Percentiles rank a stretch among this genome's conserved stretches.
These are phyloP conservation scores for Pseudocercospora musae DNA, from an alignment of 2,329 filamentous ascomycete genomes.

Conservation along the genomic window DNA sequence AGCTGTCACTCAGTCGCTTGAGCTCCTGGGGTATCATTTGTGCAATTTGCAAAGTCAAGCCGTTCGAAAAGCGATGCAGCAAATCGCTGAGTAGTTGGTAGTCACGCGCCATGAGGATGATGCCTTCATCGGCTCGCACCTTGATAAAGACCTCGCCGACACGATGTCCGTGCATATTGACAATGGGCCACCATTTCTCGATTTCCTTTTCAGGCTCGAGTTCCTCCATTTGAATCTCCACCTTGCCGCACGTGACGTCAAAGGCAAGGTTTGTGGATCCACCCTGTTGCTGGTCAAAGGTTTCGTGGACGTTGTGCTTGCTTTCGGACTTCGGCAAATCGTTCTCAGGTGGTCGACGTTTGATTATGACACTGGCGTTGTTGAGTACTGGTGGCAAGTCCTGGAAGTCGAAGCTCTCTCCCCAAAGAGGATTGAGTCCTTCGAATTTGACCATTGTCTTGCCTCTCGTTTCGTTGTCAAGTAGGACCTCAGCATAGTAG, in stretches of 20 bases:
- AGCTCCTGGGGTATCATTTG: conserved; percentile 74
- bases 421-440: conserved; percentile 75
- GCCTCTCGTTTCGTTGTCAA: conserved; percentile 75
- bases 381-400: conserved; percentile 69
- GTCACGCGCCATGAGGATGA: conserved; percentile 81
- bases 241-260: conserved; percentile 59
- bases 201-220: conserved; percentile 72
- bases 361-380: conserved; percentile 68
- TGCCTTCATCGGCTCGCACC: conserved; percentile 79
- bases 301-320: conserved; percentile 38
- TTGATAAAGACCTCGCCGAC: conserved; percentile 84
- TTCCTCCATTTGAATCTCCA: conserved; percentile 79
- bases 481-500: conserved; percentile 73
- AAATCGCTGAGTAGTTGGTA: conserved; percentile 80
- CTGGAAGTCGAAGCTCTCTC: conserved; percentile 73
- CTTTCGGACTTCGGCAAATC: conserved; percentile 36
- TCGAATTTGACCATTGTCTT: conserved; percentile 69
- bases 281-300: conserved; percentile 36
- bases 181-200: conserved; percentile 81
- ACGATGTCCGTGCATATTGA: conserved; percentile 70
- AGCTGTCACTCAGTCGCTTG: conserved; percentile 74
- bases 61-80: conserved; percentile 78
- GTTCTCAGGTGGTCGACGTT: conserved; percentile 51
- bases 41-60: conserved; percentile 80
- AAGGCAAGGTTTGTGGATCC: conserved; percentile 48